Evolutionary conservation across 176 grass and related monocot genomes (phyloP), one percentile per base, ranked within the genome.

Genomic region (Eremochloa ophiuroides): DNA sequence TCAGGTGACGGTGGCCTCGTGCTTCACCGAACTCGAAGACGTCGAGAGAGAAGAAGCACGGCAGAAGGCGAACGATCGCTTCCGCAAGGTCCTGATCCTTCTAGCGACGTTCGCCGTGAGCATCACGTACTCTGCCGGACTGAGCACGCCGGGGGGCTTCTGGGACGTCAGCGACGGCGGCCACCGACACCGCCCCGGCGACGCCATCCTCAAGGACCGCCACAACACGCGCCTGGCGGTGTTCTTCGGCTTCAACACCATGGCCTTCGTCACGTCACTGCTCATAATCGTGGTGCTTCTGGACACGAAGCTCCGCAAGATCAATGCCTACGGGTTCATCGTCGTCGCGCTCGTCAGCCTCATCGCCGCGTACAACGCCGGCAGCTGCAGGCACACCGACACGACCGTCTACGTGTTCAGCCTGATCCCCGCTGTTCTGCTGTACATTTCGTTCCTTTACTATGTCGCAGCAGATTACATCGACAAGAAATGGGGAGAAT

Each of bases 111-210:
- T 84, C 71, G 56, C 61, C 6, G 59, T 70, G 38, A 74, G 71
- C 22, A 17, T 75, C 30, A 83, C 81, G 44, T 83, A 78, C 55
- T 2, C 15, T 16, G 68, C 48, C 10, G 64, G 83, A 25, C 51
- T 86, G 48, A 79, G 35, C 66, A 50, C 83, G 5, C 83, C 74
- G 4, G 74, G 83, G 0, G 33, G 73, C 33, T 59, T 59, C 73
- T 60, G 48, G 69, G 69, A 72, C 69, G n/a, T n/a, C n/a, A 12
- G 0, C 14, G 3, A 18, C 28, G 71, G 44, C 16, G 17, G 0
- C 14, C 16, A n/a, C n/a, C n/a, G 30, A 0, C 62, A 65, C 62
- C 0, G 6, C 30, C 29, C 62, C 7, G 30, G 62, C 30, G 62
- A 65, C 29, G 62, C 62, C 62, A 34, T 65, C 16, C 62, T 35